Percentiles rank a stretch among this genome's conserved stretches.
These are phyloP conservation scores for Phytophthora boehmeriae DNA, from an alignment of 352 stramenopile genomes.

Conservation along the genomic window DNA sequence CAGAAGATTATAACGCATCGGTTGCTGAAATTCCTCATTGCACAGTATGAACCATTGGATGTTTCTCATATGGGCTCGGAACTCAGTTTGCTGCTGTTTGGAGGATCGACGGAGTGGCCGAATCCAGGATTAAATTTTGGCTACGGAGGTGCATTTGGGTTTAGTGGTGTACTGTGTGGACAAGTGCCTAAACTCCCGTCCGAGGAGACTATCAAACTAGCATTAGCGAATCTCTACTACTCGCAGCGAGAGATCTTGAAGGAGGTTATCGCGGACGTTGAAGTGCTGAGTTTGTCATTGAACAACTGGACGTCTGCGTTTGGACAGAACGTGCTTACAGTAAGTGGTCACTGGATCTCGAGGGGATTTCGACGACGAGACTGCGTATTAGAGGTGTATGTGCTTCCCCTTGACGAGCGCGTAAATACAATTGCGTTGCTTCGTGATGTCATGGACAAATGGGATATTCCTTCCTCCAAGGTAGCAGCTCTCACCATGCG, in stretches of 20 bases:
- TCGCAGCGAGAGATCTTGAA: conserved; percentile 83
- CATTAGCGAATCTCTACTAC: conserved; percentile 78
- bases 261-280: conserved; percentile 75
- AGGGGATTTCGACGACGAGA: conserved; percentile 73
- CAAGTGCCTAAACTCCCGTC: conserved; percentile 48
- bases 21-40: conserved; percentile 77
- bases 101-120: conserved; percentile 37
- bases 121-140: conserved; percentile 30
- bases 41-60: conserved; percentile 77
- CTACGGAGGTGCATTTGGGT: conserved; percentile 21
- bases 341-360: conserved; percentile 83
- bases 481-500: conserved; percentile 76
- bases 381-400: conserved; percentile 80
- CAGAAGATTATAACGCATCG: conserved; percentile 77
- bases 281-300: conserved; percentile 74
- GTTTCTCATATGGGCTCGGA: conserved; percentile 71
- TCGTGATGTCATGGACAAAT: conserved; percentile 84
- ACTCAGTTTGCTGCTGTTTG: conserved; percentile 63
- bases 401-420: conserved; percentile 73
- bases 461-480: conserved; percentile 76
- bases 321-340: conserved; percentile 78
- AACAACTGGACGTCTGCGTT: conserved; percentile 86
- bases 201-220: conserved; percentile 74
- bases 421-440: conserved; percentile 82
- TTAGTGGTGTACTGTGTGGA: conserved; percentile 17